Evolutionary conservation across 352 stramenopile genomes (phyloP).

Genomic region (Globisporangium recalcitrans): DNA sequence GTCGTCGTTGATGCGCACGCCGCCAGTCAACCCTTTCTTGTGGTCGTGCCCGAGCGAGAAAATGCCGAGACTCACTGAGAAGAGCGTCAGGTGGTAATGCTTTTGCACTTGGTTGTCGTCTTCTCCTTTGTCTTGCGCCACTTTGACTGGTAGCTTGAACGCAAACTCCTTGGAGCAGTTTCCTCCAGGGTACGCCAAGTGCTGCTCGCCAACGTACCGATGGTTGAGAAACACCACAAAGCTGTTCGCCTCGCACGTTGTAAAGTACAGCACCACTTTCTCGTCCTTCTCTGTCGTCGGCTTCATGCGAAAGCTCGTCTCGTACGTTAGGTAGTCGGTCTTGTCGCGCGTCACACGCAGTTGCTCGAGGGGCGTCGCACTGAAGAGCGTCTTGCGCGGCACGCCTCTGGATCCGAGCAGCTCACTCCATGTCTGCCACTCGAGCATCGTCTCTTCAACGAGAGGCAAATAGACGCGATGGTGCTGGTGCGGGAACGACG

Average conservation of each 20-base stretch:
- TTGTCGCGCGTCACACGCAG: conserved; percentile 45
- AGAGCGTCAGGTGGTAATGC: conserved; percentile 35
- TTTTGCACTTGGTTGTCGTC: conserved; percentile 11
- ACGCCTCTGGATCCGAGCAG: conserved; percentile 23
- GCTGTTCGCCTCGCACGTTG: conserved; percentile 46
- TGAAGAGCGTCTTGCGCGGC: conserved; percentile 31
- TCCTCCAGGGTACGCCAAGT: conserved; percentile 40
- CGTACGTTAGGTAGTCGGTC: conserved; percentile 64
- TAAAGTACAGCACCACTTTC: conserved; percentile 33
- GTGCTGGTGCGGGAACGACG: conserved; percentile 37
- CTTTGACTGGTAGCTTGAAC: conserved; percentile 33
- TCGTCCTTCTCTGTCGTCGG: not conserved
- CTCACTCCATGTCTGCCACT: conserved; percentile 58
- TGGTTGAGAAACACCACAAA: conserved; percentile 52
- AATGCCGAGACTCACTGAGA: conserved; percentile 60
- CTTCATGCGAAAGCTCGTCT: conserved; percentile 35
- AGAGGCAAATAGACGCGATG: conserved; percentile 40
- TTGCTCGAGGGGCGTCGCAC: conserved; percentile 42
- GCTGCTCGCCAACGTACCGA: conserved; percentile 34
- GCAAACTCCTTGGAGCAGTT: conserved; percentile 45
- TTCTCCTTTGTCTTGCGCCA: conserved; percentile 20
- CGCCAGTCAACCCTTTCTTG: conserved; percentile 51
- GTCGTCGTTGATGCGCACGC: conserved; percentile 35
- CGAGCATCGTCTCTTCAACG: conserved; percentile 22
- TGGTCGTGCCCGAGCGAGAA: conserved; percentile 49